These are phyloP conservation scores for Pulicaria dysenterica DNA, from an alignment of 129 eudicot species.

Conservation along the genomic window DNA sequence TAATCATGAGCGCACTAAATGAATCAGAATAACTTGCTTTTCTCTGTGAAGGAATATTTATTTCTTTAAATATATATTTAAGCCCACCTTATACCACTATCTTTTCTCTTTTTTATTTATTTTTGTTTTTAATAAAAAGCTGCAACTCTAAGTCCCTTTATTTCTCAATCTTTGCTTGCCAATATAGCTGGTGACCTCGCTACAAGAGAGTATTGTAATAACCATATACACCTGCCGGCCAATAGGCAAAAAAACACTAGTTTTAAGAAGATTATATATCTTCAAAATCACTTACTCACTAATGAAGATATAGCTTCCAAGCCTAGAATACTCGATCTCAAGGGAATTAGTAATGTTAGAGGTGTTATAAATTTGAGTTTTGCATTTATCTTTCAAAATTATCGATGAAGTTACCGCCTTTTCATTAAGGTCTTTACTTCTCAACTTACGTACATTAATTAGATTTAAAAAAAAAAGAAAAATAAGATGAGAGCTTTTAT, in stretches of 20 bases:
- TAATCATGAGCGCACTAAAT: slow-evolving; percentile 50
- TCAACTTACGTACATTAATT: slow-evolving; percentile 17
- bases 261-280: neutral
- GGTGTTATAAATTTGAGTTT: neutral
- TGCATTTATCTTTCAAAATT: neutral
- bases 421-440: slow-evolving; percentile 20
- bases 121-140: slow-evolving; percentile 33
- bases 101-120: slow-evolving; percentile 14
- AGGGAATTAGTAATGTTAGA: no score
- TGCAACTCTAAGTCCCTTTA: slow-evolving; percentile 35
- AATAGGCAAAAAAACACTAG: neutral
- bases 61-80: slow-evolving; percentile 33
- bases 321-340: no score
- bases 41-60: slow-evolving; percentile 25
- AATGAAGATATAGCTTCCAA: no score
- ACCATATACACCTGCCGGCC: neutral
- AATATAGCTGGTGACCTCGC: no score
- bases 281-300: slow-evolving; percentile 5
- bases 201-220: neutral
- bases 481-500: slow-evolving; percentile 5
- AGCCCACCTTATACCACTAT: slow-evolving; percentile 38
- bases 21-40: slow-evolving; percentile 36
- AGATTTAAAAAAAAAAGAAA: slow-evolving; percentile 1
- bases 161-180: slow-evolving; percentile 9
- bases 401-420: slow-evolving; percentile 18